Conservation (phyloP, 176 grass and related monocot species). For the Eragrostis curvula region DNA sequence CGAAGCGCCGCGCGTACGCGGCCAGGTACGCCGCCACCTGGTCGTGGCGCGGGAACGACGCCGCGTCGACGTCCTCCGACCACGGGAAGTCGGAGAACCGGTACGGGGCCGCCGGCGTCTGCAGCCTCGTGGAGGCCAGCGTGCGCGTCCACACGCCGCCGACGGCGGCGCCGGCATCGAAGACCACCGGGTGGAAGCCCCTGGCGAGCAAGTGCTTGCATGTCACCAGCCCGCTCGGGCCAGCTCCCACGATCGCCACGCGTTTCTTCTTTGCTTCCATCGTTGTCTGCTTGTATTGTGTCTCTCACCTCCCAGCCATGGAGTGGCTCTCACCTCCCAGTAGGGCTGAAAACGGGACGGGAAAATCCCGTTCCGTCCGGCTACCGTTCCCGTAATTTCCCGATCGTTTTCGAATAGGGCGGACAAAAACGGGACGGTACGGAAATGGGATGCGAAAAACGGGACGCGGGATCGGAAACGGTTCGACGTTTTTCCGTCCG, state of each 20-base stretch:
- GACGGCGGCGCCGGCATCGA: conserved; percentile 39
- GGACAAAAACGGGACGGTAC: no score
- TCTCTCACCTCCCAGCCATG: no score
- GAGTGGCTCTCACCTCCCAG: no score
- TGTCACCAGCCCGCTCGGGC: conserved; percentile 59
- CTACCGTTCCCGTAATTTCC: no score
- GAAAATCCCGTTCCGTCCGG: no score
- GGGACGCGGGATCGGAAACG: no score
- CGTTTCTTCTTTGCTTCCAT: conserved; percentile 53
- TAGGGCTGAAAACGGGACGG: no score
- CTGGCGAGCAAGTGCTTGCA: conserved; percentile 61
- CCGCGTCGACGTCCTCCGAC: conserved; percentile 24
- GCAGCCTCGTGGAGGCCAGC: conserved; percentile 61
- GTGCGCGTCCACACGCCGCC: conserved; percentile 66
- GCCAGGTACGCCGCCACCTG: conserved; percentile 54
- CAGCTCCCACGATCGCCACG: conserved; percentile 65
- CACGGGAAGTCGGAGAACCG: conserved; percentile 73
- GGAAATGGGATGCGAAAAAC: no score
- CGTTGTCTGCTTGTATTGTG: background rate
- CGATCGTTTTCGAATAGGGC: no score
- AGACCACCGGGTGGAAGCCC: conserved; percentile 64
- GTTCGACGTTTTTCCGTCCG: no score
- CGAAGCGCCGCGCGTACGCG: conserved; percentile 59
- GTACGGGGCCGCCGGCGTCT: conserved; percentile 47
- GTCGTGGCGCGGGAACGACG: conserved; percentile 31